phyloP scores from a whole-genome alignment of 148 eudicot genomes.

The Silene conica region DNA sequence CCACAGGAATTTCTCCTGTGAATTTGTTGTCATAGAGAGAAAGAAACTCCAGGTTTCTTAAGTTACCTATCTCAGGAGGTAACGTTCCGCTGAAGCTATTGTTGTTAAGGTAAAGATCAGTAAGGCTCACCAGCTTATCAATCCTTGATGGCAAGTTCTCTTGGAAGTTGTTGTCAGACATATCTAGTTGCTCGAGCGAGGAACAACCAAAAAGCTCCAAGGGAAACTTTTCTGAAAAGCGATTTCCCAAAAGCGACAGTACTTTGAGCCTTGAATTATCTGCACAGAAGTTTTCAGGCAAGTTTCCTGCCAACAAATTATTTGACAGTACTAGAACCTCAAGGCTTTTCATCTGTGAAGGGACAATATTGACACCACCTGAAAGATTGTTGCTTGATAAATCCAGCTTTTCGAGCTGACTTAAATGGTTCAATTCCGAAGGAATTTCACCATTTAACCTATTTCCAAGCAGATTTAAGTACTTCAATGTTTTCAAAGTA shows the following conservation, averaged over 20 bases:
- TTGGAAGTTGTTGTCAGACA: conserved; percentile 53
- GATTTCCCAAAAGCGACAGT: conserved; percentile 50
- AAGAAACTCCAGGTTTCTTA: conserved; percentile 53
- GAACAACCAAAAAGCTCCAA: conserved; percentile 46
- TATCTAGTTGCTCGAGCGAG: conserved; percentile 60
- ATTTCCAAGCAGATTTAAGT: conserved; percentile 74
- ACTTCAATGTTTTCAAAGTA: conserved; percentile 42
- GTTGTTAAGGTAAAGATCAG: conserved; percentile 79
- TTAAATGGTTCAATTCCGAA: conserved; percentile 42
- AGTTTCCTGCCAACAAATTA: conserved; percentile 43
- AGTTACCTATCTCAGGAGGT: conserved; percentile 65
- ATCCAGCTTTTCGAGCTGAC: conserved; percentile 49
- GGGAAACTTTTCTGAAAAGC: conserved; percentile 60
- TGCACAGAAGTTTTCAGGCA: conserved; percentile 47
- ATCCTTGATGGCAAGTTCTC: conserved; percentile 54
- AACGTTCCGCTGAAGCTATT: conserved; percentile 68
- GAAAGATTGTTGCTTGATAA: conserved; percentile 65
- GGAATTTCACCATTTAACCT: conserved; percentile 59
- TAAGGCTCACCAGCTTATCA: conserved; percentile 48
- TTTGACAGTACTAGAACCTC: conserved; percentile 50
- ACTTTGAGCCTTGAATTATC: conserved; percentile 34
- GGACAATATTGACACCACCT: conserved; percentile 41
- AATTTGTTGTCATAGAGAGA: conserved; percentile 56
- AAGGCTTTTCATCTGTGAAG: conserved; percentile 44
- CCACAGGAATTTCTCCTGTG: conserved; percentile 59